Base-by-base conservation (phyloP, 2,329 filamentous ascomycete species). In the Fusarium austroafricanum region DNA sequence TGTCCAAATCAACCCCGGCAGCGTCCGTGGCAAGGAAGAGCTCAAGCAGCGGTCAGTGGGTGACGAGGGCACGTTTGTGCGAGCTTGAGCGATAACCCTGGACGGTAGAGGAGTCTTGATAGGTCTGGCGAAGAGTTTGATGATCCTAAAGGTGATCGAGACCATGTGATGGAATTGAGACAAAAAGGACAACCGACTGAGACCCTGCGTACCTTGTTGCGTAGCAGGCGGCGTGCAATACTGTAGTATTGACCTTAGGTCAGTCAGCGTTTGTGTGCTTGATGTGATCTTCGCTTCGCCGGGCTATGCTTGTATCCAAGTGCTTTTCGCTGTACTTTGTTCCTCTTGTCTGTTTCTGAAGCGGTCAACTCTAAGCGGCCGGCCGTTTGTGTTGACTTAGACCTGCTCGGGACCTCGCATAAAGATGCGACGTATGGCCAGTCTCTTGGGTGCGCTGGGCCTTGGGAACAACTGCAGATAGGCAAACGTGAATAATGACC, bases 31-130 rank as follows among this genome's bases (percentile, higher is more conserved):
- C 58, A 64, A 56, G 68, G 65, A 65, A 65, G 50, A 55, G 55
- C 60, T 68, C 70, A 74, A 74, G 64, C 72, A 72, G 72, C 72
- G 72, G 72, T 74, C 72, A 74, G 68, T 73, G 67, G 65, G 59
- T 38, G 49, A 56, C 33, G 59, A 70, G 55, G 67, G 66, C 57
- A 60, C 66, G 62, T 60, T 62, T 58, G 21, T 61, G 54, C 52
- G 20, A 71, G 52, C 50, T 53, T 45, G 65, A 61, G 44, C 45
- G 67, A 67, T 70, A 65, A 52, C 51, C 67, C 59, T 63, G 53
- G 56, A 31, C 28, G 39, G 21, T n/a, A 42, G 35, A 31, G 17
- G 28, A 28, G 42, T 20, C 39, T 42, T 69, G 66, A 67, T 67
- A 63, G 62, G 66, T 43, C 62, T 58, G 58, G 44, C 52, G 44